Evolutionary conservation across 805 yeast species (phyloP), one percentile per base, ranked within the genome.

Genomic region (Teunomyces barrocoloradensis): DNA sequence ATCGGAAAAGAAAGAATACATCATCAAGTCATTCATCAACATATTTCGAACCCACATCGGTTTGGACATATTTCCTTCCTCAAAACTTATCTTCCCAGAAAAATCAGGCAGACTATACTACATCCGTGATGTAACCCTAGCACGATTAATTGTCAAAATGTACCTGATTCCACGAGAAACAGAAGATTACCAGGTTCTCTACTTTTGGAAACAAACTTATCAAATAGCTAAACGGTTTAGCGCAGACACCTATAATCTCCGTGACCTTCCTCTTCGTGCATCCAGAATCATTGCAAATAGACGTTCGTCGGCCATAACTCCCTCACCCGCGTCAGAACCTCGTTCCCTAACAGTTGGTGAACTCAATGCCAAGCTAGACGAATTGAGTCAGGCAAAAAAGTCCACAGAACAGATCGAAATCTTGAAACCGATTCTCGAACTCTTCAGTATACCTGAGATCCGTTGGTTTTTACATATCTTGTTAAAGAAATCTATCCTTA

Each of bases 401-500:
- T 43, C 70, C 37, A 63, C 50, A 1, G 69, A 71, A 2, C 81
- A 80, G 52, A 56, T 68, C 2, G 68, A 57, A 1, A 57, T 83
- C 0, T 60, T 90, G 25, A 66, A 59, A 20, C 72, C 77, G n/a
- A 69, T 85, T 44, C 60, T 84, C 42, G 73, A 74, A 6, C 66
- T 68, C 15, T 74, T 87, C 79, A 71, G 79, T 27, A 77, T 81
- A 11, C 68, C 75, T 2, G 96, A 90, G 59, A 60, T 88, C 43
- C 71, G 80, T 47, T 89, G 86, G 78, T 69, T 89, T 34, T 73
- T 89, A 49, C 80, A 83, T 47, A 84, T 87, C 9, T 61, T 91
- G 3, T 64, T 90, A 44, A 82, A 81, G 65, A 64, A 71, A 50
- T 74, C 79, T 41, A 73, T 82, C n/a, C 65, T 87, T n/a, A 78